A percentile compares a stretch with the other conserved stretches of the same genome.
These are phyloP conservation scores for Ceratobasidium papillatum DNA, from an alignment of 1,284 basidiomycete genomes.

Conservation along the genomic window DNA sequence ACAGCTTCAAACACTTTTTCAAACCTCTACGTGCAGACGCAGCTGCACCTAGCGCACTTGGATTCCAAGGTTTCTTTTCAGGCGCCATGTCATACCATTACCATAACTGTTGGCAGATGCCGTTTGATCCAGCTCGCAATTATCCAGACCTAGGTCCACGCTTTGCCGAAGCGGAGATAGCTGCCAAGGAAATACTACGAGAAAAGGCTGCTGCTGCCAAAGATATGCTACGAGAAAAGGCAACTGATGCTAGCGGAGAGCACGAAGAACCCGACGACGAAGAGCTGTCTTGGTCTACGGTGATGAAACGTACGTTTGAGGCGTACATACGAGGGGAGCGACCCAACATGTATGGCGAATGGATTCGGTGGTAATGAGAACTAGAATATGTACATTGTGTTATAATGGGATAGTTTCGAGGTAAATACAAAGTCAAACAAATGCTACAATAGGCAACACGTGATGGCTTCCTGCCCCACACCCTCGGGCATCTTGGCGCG, in stretches of 20 bases:
- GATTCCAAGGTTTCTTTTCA: constrained; percentile 86
- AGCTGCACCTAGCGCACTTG: constrained; percentile 76
- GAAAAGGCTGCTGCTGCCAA: not conserved
- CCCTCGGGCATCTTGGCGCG: too few relatives aligned
- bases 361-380: not conserved
- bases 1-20: constrained; percentile 81
- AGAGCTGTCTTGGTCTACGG: constrained; percentile 1
- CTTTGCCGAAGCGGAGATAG: constrained; percentile 74
- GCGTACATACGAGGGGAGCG: not conserved
- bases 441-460: too few relatives aligned
- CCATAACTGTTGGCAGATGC: constrained; percentile 88
- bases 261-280: not conserved
- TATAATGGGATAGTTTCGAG: not conserved
- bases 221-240: not conserved
- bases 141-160: constrained; percentile 88
- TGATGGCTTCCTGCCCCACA: too few relatives aligned
- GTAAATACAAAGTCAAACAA: too few relatives aligned
- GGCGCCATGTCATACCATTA: constrained; percentile 89
- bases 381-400: not conserved
- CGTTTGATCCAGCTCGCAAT: constrained; percentile 87
- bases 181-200: constrained; percentile 54
- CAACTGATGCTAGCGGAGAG: not conserved
- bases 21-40: constrained; percentile 73
- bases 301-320: constrained; percentile 1
- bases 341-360: not conserved